Percentiles rank a stretch among this genome's conserved stretches.
These are phyloP conservation scores for Cercophora scortea DNA, from an alignment of 495 filamentous ascomycete species.

Conservation along the genomic window DNA sequence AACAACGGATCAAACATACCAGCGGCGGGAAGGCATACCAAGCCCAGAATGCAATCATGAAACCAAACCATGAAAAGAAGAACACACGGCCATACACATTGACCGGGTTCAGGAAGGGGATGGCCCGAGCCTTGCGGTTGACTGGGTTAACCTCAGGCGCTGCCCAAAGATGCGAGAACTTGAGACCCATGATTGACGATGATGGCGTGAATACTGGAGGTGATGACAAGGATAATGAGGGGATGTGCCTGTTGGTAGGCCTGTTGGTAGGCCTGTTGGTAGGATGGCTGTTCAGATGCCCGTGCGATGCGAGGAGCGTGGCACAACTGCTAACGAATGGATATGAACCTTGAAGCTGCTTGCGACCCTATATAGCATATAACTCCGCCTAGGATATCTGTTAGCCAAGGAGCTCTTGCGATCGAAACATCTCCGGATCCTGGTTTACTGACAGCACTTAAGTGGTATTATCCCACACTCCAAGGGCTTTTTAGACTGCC, in stretches of 20 bases:
- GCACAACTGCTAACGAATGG: too few relatives aligned
- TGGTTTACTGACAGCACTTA: not conserved
- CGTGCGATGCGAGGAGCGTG: too few relatives aligned
- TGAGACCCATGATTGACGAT: slow-evolving; percentile 31
- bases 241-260: too few relatives aligned
- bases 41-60: slow-evolving; percentile 92
- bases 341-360: too few relatives aligned
- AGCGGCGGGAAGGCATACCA: slow-evolving; percentile 85
- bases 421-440: not conserved
- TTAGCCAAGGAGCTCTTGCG: not conserved
- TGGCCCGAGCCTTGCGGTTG: slow-evolving; percentile 71
- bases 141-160: slow-evolving; percentile 62
- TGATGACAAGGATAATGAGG: too few relatives aligned
- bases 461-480: too few relatives aligned
- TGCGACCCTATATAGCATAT: too few relatives aligned
- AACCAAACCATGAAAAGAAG: slow-evolving; percentile 91
- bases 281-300: too few relatives aligned
- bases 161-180: slow-evolving; percentile 45
- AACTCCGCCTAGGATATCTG: not conserved
- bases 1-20: slow-evolving; percentile 37
- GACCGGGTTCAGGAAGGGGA: slow-evolving; percentile 74
- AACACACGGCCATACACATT: slow-evolving; percentile 83
- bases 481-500: not conserved
- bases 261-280: too few relatives aligned
- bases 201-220: too few relatives aligned